Evolutionary conservation across 768 basidiomycete genomes (phyloP).

Genomic region (Harrya chromipes): DNA sequence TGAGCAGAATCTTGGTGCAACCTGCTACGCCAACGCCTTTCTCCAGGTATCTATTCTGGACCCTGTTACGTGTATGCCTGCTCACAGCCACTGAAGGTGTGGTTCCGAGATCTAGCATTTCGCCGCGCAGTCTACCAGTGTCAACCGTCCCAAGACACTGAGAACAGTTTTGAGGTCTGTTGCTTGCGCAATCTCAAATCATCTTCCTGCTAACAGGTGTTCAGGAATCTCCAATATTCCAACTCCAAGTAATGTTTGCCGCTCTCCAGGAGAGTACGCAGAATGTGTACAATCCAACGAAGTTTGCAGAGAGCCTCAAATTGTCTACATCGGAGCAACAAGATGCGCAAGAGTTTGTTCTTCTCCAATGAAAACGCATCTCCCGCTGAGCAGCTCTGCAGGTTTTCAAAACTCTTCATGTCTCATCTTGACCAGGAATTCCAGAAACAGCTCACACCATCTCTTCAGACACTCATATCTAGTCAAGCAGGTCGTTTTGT

Average conservation of each 20-base stretch:
- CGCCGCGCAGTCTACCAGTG: constrained; percentile 81
- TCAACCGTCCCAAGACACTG: constrained; percentile 50
- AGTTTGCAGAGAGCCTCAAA: constrained; percentile 81
- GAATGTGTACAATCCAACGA: constrained; percentile 76
- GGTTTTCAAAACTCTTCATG: constrained; percentile 95
- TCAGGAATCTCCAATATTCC: constrained; percentile 76
- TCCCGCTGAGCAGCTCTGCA: constrained; percentile 29
- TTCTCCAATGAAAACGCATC: not conserved
- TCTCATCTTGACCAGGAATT: constrained; percentile 85
- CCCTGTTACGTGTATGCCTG: not conserved
- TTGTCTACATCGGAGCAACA: constrained; percentile 86
- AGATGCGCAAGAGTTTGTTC: constrained; percentile 88
- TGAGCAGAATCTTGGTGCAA: constrained; percentile 87
- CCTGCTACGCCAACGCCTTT: constrained; percentile 95
- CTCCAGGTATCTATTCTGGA: constrained; percentile 58
- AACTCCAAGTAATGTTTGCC: constrained; percentile 78
- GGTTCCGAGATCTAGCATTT: constrained; percentile 86
- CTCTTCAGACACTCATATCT: constrained; percentile 64
- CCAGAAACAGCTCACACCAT: constrained; percentile 66
- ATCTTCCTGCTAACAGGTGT: not conserved
- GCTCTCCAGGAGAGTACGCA: constrained; percentile 74
- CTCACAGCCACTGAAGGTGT: constrained; percentile 53
- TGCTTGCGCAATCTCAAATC: not conserved
- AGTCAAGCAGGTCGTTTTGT: constrained; percentile 52
- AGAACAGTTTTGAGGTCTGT: constrained; percentile 42